These are phyloP conservation scores for Globisporangium polare DNA, from an alignment of 352 stramenopile genomes.

Conservation along the genomic window DNA sequence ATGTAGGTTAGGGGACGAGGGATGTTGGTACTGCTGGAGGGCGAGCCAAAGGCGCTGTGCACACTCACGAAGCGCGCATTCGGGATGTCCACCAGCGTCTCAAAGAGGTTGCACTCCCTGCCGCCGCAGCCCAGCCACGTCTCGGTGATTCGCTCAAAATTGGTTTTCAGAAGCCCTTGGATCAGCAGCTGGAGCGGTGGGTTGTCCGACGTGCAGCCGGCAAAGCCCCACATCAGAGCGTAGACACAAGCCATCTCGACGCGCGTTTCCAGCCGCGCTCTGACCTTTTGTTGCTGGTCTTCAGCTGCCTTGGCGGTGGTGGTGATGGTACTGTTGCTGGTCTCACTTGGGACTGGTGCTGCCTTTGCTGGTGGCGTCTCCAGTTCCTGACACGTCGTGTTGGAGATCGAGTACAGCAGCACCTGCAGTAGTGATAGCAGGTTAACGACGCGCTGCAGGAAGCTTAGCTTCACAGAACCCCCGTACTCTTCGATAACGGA, in stretches of 20 bases:
- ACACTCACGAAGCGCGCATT: conserved; percentile 27
- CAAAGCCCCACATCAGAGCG: conserved; percentile 52
- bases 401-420: conserved; percentile 18
- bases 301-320: neutral
- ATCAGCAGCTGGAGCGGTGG: conserved; percentile 23
- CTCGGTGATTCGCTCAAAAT: conserved; percentile 25
- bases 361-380: neutral
- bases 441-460: conserved; percentile 40
- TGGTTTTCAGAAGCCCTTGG: conserved; percentile 24
- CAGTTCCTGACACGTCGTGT: conserved; percentile 4
- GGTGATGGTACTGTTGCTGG: neutral
- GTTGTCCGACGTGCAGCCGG: conserved; percentile 19
- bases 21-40: neutral
- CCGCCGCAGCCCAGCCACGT: conserved; percentile 20
- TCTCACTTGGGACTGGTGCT: neutral
- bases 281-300: conserved; percentile 5
- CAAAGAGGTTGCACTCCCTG: conserved; percentile 31
- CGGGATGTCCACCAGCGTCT: conserved; percentile 32
- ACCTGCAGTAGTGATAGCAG: conserved; percentile 44
- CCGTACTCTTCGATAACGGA: conserved; percentile 27
- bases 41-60: neutral
- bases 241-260: conserved; percentile 56
- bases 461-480: conserved; percentile 19
- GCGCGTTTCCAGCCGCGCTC: conserved; percentile 19
- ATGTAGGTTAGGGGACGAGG: neutral